phyloP scores from a whole-genome alignment of 2,329 filamentous ascomycete genomes.

The Epichloe hybrida region DNA sequence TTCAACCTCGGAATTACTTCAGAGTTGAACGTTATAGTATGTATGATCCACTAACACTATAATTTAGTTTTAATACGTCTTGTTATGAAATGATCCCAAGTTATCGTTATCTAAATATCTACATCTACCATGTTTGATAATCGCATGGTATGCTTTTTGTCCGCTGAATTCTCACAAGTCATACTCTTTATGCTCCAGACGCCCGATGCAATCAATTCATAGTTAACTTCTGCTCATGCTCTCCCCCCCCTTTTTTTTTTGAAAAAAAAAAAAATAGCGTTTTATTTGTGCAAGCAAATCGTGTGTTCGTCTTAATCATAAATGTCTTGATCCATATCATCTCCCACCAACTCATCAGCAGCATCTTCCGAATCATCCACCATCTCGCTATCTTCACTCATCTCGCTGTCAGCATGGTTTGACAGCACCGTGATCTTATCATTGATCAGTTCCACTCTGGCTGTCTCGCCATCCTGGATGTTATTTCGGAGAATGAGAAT shows the following conservation, averaged over 20 bases:
- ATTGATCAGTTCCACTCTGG: constrained; percentile 64
- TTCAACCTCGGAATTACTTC: too few relatives aligned
- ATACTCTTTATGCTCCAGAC: not conserved
- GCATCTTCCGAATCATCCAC: constrained; percentile 60
- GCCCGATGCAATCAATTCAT: not conserved
- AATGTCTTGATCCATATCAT: constrained; percentile 48
- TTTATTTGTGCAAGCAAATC: not conserved
- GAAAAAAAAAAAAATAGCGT: too few relatives aligned
- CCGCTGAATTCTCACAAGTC: too few relatives aligned
- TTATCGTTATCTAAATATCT: too few relatives aligned
- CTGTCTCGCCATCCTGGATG: constrained; percentile 74
- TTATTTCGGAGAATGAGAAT: constrained; percentile 79
- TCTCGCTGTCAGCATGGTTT: constrained; percentile 58
- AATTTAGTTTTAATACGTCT: too few relatives aligned
- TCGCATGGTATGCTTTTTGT: too few relatives aligned
- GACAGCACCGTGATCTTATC: constrained; percentile 69
- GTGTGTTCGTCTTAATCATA: constrained; percentile 22
- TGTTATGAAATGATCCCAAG: too few relatives aligned
- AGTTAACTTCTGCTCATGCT: not conserved
- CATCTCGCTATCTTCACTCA: constrained; percentile 57
- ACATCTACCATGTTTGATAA: too few relatives aligned
- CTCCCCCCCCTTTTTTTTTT: too few relatives aligned
- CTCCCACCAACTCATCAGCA: constrained; percentile 50
- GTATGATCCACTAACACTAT: too few relatives aligned
- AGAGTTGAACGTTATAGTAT: too few relatives aligned